phyloP scores from a whole-genome alignment of 164 flowering plant genomes.

The Protea cynaroides region DNA sequence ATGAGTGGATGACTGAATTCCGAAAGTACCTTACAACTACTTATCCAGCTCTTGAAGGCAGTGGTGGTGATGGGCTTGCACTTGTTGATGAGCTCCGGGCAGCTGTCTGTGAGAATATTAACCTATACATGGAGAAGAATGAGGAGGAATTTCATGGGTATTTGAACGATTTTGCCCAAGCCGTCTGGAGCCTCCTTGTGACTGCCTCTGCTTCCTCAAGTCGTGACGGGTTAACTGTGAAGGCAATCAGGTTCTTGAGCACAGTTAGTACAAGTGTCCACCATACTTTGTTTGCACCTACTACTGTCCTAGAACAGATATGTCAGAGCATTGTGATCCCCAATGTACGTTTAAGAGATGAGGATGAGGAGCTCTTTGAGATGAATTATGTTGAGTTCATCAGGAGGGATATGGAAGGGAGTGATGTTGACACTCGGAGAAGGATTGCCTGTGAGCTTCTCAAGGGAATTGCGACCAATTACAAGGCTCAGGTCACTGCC shows the following conservation, averaged over 20 bases:
- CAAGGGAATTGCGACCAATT: constrained; percentile 78
- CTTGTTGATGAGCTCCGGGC: constrained; percentile 72
- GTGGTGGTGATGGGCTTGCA: constrained; percentile 45
- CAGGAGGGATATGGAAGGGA: constrained; percentile 92
- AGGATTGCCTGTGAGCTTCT: constrained; percentile 93
- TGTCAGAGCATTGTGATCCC: constrained; percentile 82
- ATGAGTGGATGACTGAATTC: constrained; percentile 86
- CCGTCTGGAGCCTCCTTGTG: constrained; percentile 70
- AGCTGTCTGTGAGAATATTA: constrained; percentile 88
- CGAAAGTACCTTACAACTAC: constrained; percentile 47
- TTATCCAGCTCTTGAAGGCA: constrained; percentile 53
- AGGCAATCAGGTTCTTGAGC: constrained; percentile 80
- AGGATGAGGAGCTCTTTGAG: constrained; percentile 92
- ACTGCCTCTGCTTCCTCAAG: constrained; percentile 43
- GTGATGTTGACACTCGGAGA: constrained; percentile 92
- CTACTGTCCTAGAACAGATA: constrained; percentile 54
- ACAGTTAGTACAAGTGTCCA: constrained; percentile 80
- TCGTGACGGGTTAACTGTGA: constrained; percentile 64
- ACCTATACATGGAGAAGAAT: constrained; percentile 81
- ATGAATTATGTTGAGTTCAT: constrained; percentile 87
- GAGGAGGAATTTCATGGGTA: constrained; percentile 80
- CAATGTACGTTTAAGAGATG: constrained; percentile 78
- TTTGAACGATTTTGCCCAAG: constrained; percentile 58
- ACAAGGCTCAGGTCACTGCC: constrained; percentile 53
- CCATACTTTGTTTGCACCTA: constrained; percentile 57